These are phyloP conservation scores for Leccinum broughii DNA, from an alignment of 768 basidiomycete species.

Conservation along the genomic window DNA sequence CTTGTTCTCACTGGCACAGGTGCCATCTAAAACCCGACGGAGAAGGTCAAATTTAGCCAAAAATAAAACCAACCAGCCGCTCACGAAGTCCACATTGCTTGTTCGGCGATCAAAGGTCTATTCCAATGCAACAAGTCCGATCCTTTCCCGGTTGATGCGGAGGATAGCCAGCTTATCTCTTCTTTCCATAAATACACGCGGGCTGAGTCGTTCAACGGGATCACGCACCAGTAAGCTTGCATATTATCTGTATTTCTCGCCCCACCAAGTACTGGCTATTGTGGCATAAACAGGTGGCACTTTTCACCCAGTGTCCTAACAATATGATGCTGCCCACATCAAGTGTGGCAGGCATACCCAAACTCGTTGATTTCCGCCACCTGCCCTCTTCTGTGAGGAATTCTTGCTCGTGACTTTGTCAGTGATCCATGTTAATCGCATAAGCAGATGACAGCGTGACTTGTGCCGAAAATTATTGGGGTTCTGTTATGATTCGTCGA, in stretches of 20 bases:
- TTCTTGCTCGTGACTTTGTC: constrained; percentile 1
- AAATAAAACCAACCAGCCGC: background rate
- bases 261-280: background rate
- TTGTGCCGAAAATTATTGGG: constrained; percentile 1
- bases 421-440: background rate
- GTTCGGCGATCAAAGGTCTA: background rate
- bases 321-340: background rate
- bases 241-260: background rate
- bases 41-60: background rate
- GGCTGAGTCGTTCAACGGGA: background rate
- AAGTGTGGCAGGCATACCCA: background rate
- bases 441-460: background rate
- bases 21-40: background rate
- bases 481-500: background rate
- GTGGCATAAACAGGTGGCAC: background rate
- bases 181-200: background rate
- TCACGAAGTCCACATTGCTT: background rate
- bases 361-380: background rate
- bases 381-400: background rate
- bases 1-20: background rate
- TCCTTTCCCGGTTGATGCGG: background rate
- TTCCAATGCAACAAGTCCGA: background rate
- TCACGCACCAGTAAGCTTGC: background rate
- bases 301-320: background rate
- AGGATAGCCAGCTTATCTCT: background rate